Evolutionary conservation across 169 alveolate species (phyloP).

Genomic region (Besnoitia besnoiti): DNA sequence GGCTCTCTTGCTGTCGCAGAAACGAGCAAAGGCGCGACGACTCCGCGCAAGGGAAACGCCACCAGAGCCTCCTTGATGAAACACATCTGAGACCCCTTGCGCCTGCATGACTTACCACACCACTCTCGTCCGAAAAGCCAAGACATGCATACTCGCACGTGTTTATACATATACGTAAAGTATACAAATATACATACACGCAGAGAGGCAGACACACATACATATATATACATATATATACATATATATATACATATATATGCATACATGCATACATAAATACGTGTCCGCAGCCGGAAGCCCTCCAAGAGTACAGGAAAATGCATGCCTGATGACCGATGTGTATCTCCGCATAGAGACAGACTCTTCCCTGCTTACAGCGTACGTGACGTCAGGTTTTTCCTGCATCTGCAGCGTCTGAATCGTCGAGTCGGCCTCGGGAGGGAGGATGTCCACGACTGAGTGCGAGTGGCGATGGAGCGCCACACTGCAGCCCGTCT

Average conservation of each 20-base stretch:
- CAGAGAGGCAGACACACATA: background rate
- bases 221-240: background rate
- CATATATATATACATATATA: background rate
- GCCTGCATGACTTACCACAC: too few species aligned
- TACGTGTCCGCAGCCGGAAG: too few species aligned
- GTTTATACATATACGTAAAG: too few species aligned
- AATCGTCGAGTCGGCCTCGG: conserved; percentile 98
- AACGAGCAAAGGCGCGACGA: background rate
- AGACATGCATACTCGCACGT: too few species aligned
- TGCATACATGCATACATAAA: background rate
- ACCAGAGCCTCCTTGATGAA: too few species aligned
- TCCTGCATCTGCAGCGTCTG: conserved; percentile 96
- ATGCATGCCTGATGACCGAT: background rate
- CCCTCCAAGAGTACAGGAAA: too few species aligned
- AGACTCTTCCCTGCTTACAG: conserved; percentile 75
- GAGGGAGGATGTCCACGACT: conserved; percentile 98
- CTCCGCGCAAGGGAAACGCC: background rate
- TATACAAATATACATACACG: too few species aligned
- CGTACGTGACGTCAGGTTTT: conserved; percentile 99
- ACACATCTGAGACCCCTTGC: too few species aligned
- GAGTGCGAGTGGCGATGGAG: conserved; percentile 99
- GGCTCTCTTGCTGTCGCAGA: background rate
- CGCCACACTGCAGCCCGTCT: conserved; percentile 98
- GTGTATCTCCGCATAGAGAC: background rate
- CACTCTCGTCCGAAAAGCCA: too few species aligned